Evolutionary conservation across 306 rosid genomes (phyloP).

Genomic region (Malus asiatica): DNA sequence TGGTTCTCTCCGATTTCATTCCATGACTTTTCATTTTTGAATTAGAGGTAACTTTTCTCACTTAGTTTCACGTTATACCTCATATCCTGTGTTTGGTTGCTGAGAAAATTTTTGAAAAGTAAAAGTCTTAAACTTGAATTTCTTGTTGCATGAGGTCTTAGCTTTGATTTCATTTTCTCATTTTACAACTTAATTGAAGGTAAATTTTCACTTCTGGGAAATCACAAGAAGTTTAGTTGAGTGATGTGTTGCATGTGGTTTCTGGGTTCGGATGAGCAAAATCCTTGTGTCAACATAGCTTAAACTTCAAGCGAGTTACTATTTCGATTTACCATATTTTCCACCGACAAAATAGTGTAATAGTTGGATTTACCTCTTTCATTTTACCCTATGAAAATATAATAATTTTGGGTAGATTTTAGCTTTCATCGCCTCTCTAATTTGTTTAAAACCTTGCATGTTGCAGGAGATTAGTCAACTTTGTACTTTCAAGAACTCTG

Average conservation of each 20-base stretch:
- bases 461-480: conserved; percentile 32
- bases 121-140: background rate
- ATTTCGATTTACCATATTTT: background rate
- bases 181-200: too few relatives aligned
- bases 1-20: background rate
- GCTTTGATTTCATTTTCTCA: too few relatives aligned
- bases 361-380: background rate
- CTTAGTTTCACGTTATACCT: too few relatives aligned
- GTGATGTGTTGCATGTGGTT: background rate
- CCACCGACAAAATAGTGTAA: background rate
- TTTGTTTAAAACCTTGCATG: conserved; percentile 30
- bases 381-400: background rate
- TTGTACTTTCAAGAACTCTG: conserved; percentile 5
- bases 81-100: background rate
- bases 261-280: background rate
- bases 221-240: background rate
- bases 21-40: background rate
- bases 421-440: background rate
- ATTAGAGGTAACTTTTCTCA: background rate
- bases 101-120: background rate
- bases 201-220: background rate
- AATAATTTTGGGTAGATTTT: background rate
- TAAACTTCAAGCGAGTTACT: background rate
- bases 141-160: background rate
- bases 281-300: background rate